A percentile compares a stretch with the other conserved stretches of the same genome.
These are phyloP conservation scores for Alternaria triticimaculans DNA, from an alignment of 2,329 filamentous ascomycete species.

Conservation along the genomic window DNA sequence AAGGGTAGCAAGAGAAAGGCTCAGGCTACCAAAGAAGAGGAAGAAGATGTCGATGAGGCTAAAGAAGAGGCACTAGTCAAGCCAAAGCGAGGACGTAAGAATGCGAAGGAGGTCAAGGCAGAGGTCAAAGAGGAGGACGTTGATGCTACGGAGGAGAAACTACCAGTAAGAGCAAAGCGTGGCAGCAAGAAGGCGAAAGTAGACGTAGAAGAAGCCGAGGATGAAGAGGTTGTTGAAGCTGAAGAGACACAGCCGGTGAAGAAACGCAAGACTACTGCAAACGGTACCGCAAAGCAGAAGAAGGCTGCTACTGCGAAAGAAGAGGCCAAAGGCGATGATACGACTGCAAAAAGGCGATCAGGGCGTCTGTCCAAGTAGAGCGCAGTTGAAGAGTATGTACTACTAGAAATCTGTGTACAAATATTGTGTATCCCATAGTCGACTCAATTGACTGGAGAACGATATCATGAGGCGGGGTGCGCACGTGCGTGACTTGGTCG, in stretches of 20 bases:
- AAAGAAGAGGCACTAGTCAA: constrained; percentile 23
- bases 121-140: constrained; percentile 27
- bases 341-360: constrained; percentile 29
- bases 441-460: background rate
- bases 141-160: constrained; percentile 29
- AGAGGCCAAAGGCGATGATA: constrained; percentile 21
- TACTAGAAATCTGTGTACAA: background rate
- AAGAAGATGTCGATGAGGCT: constrained; percentile 18
- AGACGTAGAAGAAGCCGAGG: constrained; percentile 24
- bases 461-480: constrained; percentile 1
- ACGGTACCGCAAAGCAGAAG: constrained; percentile 17
- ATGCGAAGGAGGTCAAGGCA: constrained; percentile 27
- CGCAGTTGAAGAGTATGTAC: background rate
- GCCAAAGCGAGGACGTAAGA: constrained; percentile 31
- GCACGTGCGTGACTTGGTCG: constrained; percentile 27
- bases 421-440: background rate
- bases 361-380: constrained; percentile 26
- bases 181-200: constrained; percentile 17
- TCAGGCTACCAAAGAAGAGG: constrained; percentile 32
- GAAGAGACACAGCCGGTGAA: constrained; percentile 33
- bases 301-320: constrained; percentile 11
- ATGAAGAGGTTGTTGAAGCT: constrained; percentile 33
- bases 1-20: constrained; percentile 34
- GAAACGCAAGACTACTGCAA: constrained; percentile 31
- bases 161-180: constrained; percentile 15